phyloP scores from a whole-genome alignment of 805 yeast genomes.

The Lachancea sp. region DNA sequence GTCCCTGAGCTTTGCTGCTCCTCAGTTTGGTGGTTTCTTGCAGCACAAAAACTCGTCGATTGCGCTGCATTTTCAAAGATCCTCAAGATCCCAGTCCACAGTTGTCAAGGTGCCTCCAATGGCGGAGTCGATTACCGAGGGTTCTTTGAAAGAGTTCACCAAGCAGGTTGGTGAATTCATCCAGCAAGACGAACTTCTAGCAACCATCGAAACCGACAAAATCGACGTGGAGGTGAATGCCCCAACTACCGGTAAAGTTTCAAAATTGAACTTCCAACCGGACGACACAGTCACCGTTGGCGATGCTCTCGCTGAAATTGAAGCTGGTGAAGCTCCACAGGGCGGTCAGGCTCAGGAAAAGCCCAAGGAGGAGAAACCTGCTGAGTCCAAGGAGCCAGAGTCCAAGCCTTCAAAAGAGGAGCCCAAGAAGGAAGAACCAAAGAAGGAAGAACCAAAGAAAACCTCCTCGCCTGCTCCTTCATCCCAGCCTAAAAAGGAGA shows the following conservation, averaged over 20 bases:
- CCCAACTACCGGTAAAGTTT: conserved; percentile 84
- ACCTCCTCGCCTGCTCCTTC: conserved; percentile 37
- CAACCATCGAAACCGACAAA: conserved; percentile 97
- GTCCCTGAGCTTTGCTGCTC: conserved; percentile 1
- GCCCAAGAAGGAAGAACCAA: conserved; percentile 13
- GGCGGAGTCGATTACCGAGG: conserved; percentile 98
- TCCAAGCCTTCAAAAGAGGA: conserved; percentile 27
- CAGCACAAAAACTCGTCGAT: conserved; percentile 1
- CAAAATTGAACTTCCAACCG: conserved; percentile 71
- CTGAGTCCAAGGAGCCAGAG: background rate
- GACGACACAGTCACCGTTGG: conserved; percentile 96
- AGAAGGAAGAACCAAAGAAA: conserved; percentile 14
- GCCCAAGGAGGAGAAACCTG: conserved; percentile 8
- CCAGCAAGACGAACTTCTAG: conserved; percentile 79
- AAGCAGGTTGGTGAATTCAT: conserved; percentile 85
- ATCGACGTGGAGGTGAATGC: conserved; percentile 96
- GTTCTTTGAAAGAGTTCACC: conserved; percentile 68
- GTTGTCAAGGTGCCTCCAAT: conserved; percentile 89
- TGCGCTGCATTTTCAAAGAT: background rate
- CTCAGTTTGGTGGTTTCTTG: background rate
- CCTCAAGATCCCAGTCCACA: conserved; percentile 28
- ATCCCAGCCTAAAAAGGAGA: conserved; percentile 32
- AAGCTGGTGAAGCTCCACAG: conserved; percentile 61
- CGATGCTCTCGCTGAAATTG: conserved; percentile 82
- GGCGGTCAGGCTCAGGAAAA: conserved; percentile 17